Evolutionary conservation across 495 filamentous ascomycete species (phyloP).

Genomic region (Glonium stellatum): DNA sequence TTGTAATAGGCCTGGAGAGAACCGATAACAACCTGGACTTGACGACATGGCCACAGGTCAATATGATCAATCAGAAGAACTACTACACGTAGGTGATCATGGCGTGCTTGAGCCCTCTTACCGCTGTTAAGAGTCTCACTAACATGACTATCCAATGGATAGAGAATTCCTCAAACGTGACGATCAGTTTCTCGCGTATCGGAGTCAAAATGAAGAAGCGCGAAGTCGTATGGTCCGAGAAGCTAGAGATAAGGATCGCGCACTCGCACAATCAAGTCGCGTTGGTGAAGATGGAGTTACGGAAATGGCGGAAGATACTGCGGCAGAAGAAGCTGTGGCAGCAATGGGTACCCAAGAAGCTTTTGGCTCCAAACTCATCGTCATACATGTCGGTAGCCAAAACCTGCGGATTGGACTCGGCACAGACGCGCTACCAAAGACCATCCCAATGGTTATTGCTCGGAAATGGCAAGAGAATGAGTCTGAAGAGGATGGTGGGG

Average conservation of each 20-base stretch:
- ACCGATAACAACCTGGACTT: conserved; percentile 97
- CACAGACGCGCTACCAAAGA: conserved; percentile 90
- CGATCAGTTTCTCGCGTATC: conserved; percentile 84
- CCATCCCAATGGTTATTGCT: conserved; percentile 87
- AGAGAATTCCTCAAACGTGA: conserved; percentile 98
- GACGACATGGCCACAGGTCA: conserved; percentile 85
- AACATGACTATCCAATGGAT: not conserved
- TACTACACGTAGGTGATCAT: conserved; percentile 83
- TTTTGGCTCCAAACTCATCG: conserved; percentile 84
- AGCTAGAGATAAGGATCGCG: conserved; percentile 80
- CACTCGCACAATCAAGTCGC: conserved; percentile 60
- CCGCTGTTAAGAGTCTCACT: not conserved
- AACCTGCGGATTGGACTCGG: conserved; percentile 88
- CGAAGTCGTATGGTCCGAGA: conserved; percentile 70
- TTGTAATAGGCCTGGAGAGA: conserved; percentile 68
- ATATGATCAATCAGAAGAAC: conserved; percentile 97
- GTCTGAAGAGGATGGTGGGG: conserved; percentile 66
- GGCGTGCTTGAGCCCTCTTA: not conserved
- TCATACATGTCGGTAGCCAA: conserved; percentile 97
- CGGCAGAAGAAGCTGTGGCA: conserved; percentile 46
- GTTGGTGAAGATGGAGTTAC: conserved; percentile 47
- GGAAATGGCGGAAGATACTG: conserved; percentile 53
- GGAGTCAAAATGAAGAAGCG: conserved; percentile 76
- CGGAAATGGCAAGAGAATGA: conserved; percentile 67
- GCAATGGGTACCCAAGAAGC: conserved; percentile 24